Conservation (phyloP, 2,329 filamentous ascomycete genomes). For the Lasiodiplodia citricola region DNA sequence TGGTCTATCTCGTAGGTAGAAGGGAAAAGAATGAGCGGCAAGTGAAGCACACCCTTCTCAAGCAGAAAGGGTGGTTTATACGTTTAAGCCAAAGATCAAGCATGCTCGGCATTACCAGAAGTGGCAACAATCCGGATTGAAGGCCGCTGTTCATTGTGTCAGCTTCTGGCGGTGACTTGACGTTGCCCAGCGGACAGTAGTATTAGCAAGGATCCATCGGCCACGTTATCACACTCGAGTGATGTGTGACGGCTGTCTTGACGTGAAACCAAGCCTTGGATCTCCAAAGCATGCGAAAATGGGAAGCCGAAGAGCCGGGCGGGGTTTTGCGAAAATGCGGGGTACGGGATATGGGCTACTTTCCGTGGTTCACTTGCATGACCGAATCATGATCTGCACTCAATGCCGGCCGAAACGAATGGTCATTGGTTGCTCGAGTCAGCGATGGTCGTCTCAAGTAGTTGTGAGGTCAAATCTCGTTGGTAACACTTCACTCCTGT, state of each 20-base stretch:
- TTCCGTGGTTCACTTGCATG: background rate
- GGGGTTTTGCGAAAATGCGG: constrained; percentile 6
- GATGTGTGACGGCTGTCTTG: background rate
- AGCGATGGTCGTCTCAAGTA: background rate
- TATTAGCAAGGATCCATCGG: background rate
- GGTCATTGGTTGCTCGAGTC: background rate
- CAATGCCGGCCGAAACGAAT: background rate
- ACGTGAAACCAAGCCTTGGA: constrained; percentile 15
- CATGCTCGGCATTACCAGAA: constrained; percentile 1
- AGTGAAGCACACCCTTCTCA: background rate
- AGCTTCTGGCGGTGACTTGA: background rate
- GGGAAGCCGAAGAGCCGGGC: constrained; percentile 4
- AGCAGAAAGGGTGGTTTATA: background rate
- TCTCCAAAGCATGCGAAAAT: background rate
- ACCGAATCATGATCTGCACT: background rate
- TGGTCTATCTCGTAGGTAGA: background rate
- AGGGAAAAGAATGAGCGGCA: background rate
- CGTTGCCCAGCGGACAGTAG: background rate
- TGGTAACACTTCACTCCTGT: no score
- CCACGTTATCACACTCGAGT: background rate
- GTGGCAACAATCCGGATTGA: background rate
- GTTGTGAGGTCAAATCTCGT: background rate
- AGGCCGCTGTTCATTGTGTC: background rate
- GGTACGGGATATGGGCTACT: constrained; percentile 8
- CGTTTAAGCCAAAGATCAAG: background rate